Evolutionary conservation across 2,329 filamentous ascomycete species (phyloP).

Genomic region (Cladophialophora yegresii): DNA sequence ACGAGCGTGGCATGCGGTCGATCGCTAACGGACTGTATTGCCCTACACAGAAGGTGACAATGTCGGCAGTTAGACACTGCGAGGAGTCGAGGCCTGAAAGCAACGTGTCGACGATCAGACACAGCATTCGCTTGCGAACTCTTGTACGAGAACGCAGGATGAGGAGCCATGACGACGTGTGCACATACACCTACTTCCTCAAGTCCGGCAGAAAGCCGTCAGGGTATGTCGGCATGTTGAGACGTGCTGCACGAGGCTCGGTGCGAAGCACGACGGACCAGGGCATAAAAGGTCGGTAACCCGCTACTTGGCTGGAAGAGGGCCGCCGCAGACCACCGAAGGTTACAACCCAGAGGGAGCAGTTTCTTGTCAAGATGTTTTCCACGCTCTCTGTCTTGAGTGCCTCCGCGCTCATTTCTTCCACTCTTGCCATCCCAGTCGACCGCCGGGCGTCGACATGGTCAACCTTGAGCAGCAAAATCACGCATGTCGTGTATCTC

Average conservation of each 20-base stretch:
- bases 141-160: background rate
- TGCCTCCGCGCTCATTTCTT: constrained; percentile 21
- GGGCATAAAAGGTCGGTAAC: background rate
- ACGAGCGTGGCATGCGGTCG: background rate
- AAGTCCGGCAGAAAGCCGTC: background rate
- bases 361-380: constrained; percentile 14
- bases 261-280: background rate
- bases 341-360: background rate
- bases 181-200: background rate
- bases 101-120: constrained; percentile 4
- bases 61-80: background rate
- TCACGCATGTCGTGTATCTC: constrained; percentile 26
- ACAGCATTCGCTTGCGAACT: constrained; percentile 1
- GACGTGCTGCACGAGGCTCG: background rate
- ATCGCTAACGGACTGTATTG: background rate
- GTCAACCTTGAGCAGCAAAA: constrained; percentile 25
- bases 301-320: background rate
- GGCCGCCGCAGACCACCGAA: background rate
- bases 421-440: constrained; percentile 18
- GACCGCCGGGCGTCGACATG: constrained; percentile 17
- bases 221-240: background rate
- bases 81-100: background rate
- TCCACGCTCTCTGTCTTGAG: constrained; percentile 9
- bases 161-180: background rate
- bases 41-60: constrained; percentile 16